A percentile compares a stretch with the other conserved stretches of the same genome.
phyloP scores from a whole-genome alignment of 2,329 filamentous ascomycete species.

The Chalara sp. region DNA sequence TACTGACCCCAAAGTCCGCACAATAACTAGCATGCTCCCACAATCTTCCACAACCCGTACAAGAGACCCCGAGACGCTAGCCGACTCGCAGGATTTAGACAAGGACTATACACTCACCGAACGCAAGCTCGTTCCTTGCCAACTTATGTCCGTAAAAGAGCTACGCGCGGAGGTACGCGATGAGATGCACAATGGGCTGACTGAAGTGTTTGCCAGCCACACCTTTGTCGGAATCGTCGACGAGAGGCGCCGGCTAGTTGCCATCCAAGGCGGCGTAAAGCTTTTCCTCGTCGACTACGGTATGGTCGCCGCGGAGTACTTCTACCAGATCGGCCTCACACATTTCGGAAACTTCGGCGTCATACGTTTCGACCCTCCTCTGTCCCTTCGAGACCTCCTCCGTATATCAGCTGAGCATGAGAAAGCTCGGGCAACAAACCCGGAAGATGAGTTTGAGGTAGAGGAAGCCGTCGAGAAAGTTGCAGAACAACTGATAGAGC shows the following conservation, averaged over 20 bases:
- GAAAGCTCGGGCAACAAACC: conserved; percentile 36
- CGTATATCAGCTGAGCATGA: conserved; percentile 67
- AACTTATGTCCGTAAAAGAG: conserved; percentile 77
- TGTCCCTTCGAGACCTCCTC: conserved; percentile 66
- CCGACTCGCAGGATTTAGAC: conserved; percentile 34
- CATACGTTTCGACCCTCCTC: conserved; percentile 71
- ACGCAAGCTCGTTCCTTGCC: conserved; percentile 62
- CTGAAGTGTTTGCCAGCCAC: conserved; percentile 78
- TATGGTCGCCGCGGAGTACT: conserved; percentile 77
- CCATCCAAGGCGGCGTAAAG: conserved; percentile 87
- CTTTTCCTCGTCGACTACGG: conserved; percentile 93
- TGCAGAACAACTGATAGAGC: conserved; percentile 60
- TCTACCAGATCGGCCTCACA: conserved; percentile 90
- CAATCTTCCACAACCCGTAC: conserved; percentile 35
- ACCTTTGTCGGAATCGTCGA: conserved; percentile 94
- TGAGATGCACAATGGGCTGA: conserved; percentile 76
- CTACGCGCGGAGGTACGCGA: conserved; percentile 76
- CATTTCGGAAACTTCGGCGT: conserved; percentile 93
- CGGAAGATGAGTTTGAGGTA: conserved; percentile 54
- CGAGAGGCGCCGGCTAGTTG: conserved; percentile 76
- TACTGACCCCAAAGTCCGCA: conserved; percentile 81
- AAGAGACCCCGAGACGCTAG: conserved; percentile 19
- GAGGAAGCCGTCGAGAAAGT: conserved; percentile 60
- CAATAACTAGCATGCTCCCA: conserved; percentile 95
- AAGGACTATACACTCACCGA: conserved; percentile 67